Evolutionary conservation across 192 early-diverging fungal species (phyloP), one percentile per base, ranked within the genome.

Genomic region (Backusella tuberculispora): DNA sequence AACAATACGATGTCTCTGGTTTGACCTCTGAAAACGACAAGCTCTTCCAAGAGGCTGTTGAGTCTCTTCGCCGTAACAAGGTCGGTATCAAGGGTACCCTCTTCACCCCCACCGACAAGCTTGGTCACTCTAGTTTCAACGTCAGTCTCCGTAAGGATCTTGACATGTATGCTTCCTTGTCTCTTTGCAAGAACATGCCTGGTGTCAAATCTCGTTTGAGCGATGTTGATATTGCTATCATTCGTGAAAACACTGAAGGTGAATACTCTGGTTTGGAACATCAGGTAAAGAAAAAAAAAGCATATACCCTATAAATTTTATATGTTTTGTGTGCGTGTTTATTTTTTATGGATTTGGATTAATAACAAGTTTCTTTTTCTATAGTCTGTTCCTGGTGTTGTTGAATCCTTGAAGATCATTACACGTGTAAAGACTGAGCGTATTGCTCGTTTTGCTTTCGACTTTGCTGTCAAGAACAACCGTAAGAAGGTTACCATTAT

Each of bases 221-320:
- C 80, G 87, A 92, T 76, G 96, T 99, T 47, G 93, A 99, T 87
- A 96, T 99, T 92, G 94, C 94, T 78, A 97, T 99, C 75, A 98
- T 99, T 84, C 94, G 98, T 88, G 98, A 99, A 81, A 99, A 99
- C 91, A 99, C 98, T 63, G 98, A 99, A 86, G 98, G 98, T 78
- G 98, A 99, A 88, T 99, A 99, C 91, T 94, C 96, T 83, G 98
- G 98, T 14, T 89, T 97, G 67, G 98, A 99, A 86, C 98, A 99
- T 89, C 91, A 93, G 65, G 90, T 92, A 76, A 60, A 74, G 75
- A 56, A 17, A 46, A 13, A 46, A 46, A 13, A 46, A 13, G n/a
- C n/a, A n/a, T n/a, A n/a, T n/a, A n/a, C n/a, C n/a, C n/a, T n/a
- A n/a, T n/a, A n/a, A n/a, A n/a, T n/a, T n/a, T n/a, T n/a, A n/a